Evolutionary conservation across 192 early-diverging fungal genomes (phyloP).

Genomic region (Umbelopsis ramanniana): DNA sequence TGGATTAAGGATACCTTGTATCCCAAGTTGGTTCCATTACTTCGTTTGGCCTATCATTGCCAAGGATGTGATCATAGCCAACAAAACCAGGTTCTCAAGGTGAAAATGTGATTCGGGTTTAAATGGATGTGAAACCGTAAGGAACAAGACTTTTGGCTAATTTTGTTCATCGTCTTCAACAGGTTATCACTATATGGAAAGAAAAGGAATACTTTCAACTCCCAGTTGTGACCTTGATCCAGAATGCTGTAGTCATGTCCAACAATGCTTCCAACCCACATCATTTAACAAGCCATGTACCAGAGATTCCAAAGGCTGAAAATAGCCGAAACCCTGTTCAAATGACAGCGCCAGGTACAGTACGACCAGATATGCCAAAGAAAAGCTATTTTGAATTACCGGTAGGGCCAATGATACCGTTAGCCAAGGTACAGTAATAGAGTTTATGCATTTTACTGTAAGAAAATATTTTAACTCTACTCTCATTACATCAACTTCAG

Average conservation of each 20-base stretch:
- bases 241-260: constrained; percentile 29
- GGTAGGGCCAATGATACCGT: constrained; percentile 26
- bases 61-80: constrained; percentile 42
- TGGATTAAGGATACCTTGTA: constrained; percentile 55
- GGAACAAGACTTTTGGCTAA: not conserved
- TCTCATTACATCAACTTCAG: too few relatives aligned
- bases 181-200: constrained; percentile 50
- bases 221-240: constrained; percentile 35
- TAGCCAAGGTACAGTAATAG: constrained; percentile 17
- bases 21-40: constrained; percentile 46
- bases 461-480: too few relatives aligned
- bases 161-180: not conserved
- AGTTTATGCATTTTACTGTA: not conserved
- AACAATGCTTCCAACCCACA: not conserved
- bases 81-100: constrained; percentile 54
- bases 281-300: not conserved
- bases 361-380: not conserved
- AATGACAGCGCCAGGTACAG: not conserved
- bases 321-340: too few relatives aligned
- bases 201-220: constrained; percentile 39
- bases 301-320: too few relatives aligned
- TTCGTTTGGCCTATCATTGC: constrained; percentile 52
- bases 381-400: constrained; percentile 33
- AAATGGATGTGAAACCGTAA: too few relatives aligned
- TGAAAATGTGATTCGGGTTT: constrained; percentile 13